Conservation (phyloP, 345 rosid species). For the Citrus hindsii region DNA sequence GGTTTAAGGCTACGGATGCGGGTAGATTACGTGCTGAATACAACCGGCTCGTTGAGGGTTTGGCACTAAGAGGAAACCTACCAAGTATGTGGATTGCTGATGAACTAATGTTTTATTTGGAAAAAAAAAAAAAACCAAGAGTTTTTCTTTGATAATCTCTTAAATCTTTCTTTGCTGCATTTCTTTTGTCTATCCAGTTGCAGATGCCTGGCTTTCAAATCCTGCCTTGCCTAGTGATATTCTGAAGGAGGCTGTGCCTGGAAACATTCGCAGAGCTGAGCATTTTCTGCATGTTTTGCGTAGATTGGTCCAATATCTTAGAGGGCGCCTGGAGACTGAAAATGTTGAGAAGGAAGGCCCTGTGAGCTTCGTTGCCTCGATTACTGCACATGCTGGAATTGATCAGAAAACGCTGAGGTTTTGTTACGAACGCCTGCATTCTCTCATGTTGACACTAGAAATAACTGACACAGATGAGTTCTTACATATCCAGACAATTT, state of each 20-base stretch:
- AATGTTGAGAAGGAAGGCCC: constrained; percentile 95
- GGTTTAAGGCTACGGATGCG: constrained; percentile 98
- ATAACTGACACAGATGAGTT: constrained; percentile 95
- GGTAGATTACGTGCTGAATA: constrained; percentile 92
- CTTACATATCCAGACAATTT: constrained; percentile 88
- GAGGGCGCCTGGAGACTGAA: constrained; percentile 73
- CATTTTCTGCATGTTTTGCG: constrained; percentile 89
- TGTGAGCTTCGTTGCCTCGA: constrained; percentile 68
- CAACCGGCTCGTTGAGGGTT: constrained; percentile 87
- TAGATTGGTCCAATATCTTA: constrained; percentile 82
- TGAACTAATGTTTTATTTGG: neutral
- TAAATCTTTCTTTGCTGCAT: neutral
- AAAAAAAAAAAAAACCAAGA: neutral
- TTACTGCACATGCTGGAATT: constrained; percentile 80
- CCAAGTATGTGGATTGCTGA: constrained; percentile 46
- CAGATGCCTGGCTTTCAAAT: constrained; percentile 93
- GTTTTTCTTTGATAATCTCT: neutral
- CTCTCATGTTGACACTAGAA: constrained; percentile 91
- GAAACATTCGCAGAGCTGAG: constrained; percentile 95
- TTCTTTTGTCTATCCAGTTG: constrained; percentile 33
- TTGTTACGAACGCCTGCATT: constrained; percentile 95
- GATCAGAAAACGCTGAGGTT: constrained; percentile 91
- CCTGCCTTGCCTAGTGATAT: constrained; percentile 99
- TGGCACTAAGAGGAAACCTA: constrained; percentile 88
- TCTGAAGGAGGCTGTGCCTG: constrained; percentile 93